Percentiles rank a stretch among this genome's conserved stretches.
phyloP scores from a whole-genome alignment of 1,139 yeast genomes.

The Kodamaea sp. region DNA sequence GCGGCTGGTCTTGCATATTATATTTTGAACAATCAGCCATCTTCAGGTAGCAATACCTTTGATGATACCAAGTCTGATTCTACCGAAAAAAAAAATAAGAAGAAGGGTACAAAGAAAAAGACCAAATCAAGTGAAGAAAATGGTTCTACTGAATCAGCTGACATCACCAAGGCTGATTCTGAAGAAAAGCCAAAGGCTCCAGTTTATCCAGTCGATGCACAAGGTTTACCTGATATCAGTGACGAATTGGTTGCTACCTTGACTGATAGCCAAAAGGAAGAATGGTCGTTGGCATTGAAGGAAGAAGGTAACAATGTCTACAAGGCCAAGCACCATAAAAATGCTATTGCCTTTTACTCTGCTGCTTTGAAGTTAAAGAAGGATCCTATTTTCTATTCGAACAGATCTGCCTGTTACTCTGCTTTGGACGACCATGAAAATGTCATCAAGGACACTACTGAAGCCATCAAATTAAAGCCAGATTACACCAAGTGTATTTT shows the following conservation, averaged over 20 bases:
- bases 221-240: conserved; percentile 56
- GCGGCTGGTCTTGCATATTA: conserved; percentile 61
- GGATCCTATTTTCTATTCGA: conserved; percentile 89
- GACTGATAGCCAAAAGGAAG: conserved; percentile 53
- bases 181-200: conserved; percentile 16
- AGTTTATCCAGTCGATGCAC: conserved; percentile 45
- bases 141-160: conserved; percentile 15
- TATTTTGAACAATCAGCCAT: conserved; percentile 26
- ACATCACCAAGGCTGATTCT: conserved; percentile 12
- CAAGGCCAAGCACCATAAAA: conserved; percentile 62
- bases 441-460: conserved; percentile 82
- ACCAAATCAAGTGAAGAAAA: conserved; percentile 25
- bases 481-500: conserved; percentile 78
- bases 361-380: conserved; percentile 69
- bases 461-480: conserved; percentile 80
- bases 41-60: conserved; percentile 22
- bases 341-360: conserved; percentile 74
- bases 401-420: conserved; percentile 93
- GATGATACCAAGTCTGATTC: conserved; percentile 12
- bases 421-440: conserved; percentile 75
- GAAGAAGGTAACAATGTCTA: conserved; percentile 85
- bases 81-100: conserved; percentile 26
- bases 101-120: conserved; percentile 39
- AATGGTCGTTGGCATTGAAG: conserved; percentile 74
- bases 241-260: conserved; percentile 46